phyloP scores from a whole-genome alignment of 2,329 filamentous ascomycete genomes.

The Ophiostoma pallidulum region DNA sequence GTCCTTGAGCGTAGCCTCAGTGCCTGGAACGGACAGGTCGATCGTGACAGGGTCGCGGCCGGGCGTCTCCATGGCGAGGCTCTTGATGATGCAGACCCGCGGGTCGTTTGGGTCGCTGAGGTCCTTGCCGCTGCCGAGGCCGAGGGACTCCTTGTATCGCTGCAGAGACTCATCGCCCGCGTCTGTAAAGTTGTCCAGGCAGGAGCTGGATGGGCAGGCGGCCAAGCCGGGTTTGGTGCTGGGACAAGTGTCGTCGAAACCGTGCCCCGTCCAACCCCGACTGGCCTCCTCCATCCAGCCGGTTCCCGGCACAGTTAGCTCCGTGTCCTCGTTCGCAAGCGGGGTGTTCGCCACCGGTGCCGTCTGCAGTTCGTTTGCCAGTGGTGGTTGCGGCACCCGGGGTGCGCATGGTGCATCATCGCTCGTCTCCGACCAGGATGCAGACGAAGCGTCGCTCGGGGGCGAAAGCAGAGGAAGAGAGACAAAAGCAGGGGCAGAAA shows the following conservation, averaged over 20 bases:
- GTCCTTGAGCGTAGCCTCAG: slow-evolving; percentile 70
- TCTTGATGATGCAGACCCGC: slow-evolving; percentile 86
- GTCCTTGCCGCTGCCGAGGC: slow-evolving; percentile 64
- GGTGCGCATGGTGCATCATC: too few relatives aligned
- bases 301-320: not conserved
- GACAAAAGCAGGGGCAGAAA: not conserved
- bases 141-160: slow-evolving; percentile 95
- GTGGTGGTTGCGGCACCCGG: too few relatives aligned
- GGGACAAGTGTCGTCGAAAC: too few relatives aligned
- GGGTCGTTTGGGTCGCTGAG: slow-evolving; percentile 71
- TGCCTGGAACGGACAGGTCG: slow-evolving; percentile 66
- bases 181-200: slow-evolving; percentile 30
- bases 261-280: not conserved
- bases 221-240: not conserved
- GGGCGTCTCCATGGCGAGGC: slow-evolving; percentile 76
- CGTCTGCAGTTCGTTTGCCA: too few relatives aligned
- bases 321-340: not conserved
- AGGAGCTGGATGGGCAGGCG: not conserved
- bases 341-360: too few relatives aligned
- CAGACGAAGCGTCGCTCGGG: not conserved
- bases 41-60: slow-evolving; percentile 81
- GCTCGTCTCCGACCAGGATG: too few relatives aligned
- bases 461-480: not conserved
- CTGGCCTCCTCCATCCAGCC: not conserved
- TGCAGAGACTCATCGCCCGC: slow-evolving; percentile 84